Evolutionary conservation across 805 yeast species (phyloP).

Genomic region (Maudiozyma serrabonitensis): DNA sequence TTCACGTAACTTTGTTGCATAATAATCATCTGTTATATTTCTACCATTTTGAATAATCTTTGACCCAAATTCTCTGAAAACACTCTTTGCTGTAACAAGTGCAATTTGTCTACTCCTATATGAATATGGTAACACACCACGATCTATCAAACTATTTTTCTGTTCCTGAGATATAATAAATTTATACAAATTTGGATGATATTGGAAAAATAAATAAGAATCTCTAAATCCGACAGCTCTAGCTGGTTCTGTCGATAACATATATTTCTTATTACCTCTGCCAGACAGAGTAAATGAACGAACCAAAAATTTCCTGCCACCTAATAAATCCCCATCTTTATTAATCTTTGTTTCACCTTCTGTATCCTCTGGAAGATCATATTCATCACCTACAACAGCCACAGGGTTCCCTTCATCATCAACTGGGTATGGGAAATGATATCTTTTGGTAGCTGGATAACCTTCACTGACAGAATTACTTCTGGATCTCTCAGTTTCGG

Average conservation of each 20-base stretch:
- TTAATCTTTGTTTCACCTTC: conserved; percentile 71
- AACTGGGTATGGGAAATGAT: conserved; percentile 36
- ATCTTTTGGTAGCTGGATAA: conserved; percentile 22
- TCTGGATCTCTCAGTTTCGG: conserved; percentile 18
- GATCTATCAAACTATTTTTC: conserved; percentile 70
- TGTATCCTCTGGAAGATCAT: conserved; percentile 63
- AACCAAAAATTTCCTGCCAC: conserved; percentile 66
- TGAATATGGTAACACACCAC: conserved; percentile 77
- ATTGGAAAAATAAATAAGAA: conserved; percentile 79
- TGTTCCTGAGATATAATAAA: conserved; percentile 65
- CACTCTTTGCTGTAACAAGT: conserved; percentile 80
- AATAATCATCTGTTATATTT: conserved; percentile 79
- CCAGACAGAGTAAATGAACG: conserved; percentile 50
- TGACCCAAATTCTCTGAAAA: conserved; percentile 88
- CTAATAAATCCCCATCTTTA: conserved; percentile 53
- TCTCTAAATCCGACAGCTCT: conserved; percentile 90
- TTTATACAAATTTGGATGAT: conserved; percentile 68
- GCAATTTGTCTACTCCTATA: conserved; percentile 87
- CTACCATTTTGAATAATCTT: conserved; percentile 70
- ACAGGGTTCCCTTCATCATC: conserved; percentile 65
- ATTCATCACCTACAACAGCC: conserved; percentile 64
- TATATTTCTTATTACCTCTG: conserved; percentile 60
- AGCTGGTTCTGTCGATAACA: conserved; percentile 95
- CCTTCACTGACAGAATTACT: conserved; percentile 9
- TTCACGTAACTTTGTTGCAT: conserved; percentile 44